phyloP scores from a whole-genome alignment of 2,329 filamentous ascomycete genomes.

The Fusarium begoniae region DNA sequence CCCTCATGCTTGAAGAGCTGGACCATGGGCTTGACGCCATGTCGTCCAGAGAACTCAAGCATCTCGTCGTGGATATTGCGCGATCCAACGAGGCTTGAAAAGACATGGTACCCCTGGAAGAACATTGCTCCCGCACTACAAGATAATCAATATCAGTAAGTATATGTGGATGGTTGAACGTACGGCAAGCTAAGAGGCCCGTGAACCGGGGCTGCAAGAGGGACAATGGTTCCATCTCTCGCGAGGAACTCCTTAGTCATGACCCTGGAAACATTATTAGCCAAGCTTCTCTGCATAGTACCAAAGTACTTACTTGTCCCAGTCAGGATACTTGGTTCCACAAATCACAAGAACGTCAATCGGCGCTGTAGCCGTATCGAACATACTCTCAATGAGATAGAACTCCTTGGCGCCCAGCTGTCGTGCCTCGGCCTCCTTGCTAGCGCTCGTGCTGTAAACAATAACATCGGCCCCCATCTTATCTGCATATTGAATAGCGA shows the following conservation, averaged over 20 bases:
- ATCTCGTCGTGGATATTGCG: constrained; percentile 4
- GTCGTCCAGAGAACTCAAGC: not conserved
- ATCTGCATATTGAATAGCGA: not conserved
- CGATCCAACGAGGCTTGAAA: constrained; percentile 1
- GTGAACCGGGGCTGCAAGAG: not conserved
- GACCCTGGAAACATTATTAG: fast-evolving
- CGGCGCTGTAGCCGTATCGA: not conserved
- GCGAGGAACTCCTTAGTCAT: constrained; percentile 9
- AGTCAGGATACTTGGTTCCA: constrained; percentile 8
- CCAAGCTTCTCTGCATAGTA: fast-evolving
- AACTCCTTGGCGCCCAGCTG: constrained; percentile 2
- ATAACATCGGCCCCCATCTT: constrained; percentile 4
- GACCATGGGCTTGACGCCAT: not conserved
- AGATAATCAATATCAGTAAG: not conserved
- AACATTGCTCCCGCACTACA: not conserved
- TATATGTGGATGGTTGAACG: fast-evolving
- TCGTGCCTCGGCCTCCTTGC: not conserved
- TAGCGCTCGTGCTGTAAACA: constrained; percentile 5
- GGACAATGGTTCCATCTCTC: not conserved
- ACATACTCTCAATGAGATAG: not conserved
- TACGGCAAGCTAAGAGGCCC: not conserved
- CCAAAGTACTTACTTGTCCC: constrained; percentile 31
- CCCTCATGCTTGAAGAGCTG: constrained; percentile 7
- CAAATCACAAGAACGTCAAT: constrained; percentile 9
- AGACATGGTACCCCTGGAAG: constrained; percentile 4